phyloP scores from a whole-genome alignment of 2,329 filamentous ascomycete species.

The Cryphonectria carpinicola region DNA sequence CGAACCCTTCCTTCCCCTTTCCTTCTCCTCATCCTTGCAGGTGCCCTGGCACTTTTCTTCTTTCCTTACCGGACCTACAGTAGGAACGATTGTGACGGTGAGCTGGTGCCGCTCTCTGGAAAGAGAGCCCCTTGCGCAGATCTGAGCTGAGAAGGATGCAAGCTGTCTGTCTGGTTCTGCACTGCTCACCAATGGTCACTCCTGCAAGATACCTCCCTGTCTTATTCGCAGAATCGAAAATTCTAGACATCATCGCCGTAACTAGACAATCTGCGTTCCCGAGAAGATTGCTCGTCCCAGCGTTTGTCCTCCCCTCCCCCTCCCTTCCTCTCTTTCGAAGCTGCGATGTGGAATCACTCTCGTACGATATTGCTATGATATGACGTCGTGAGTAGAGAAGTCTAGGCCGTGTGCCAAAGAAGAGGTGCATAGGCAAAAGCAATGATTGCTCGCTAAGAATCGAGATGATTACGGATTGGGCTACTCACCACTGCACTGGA shows the following conservation, averaged over 20 bases:
- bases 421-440: not conserved
- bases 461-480: not conserved
- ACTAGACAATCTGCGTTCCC: not conserved
- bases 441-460: not conserved
- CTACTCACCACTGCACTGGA: not conserved
- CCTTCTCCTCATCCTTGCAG: not conserved
- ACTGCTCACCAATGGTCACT: not conserved
- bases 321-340: not conserved
- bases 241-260: not conserved
- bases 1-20: not conserved
- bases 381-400: not conserved
- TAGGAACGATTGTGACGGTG: slow-evolving; percentile 7
- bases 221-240: not conserved
- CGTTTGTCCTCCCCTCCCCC: not conserved
- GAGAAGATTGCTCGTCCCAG: not conserved
- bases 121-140: not conserved
- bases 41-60: not conserved
- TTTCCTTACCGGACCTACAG: not conserved
- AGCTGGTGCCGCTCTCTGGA: not conserved
- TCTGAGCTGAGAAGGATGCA: slow-evolving; percentile 1
- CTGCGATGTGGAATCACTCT: not conserved
- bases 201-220: not conserved
- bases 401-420: not conserved
- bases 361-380: not conserved
- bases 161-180: not conserved